A percentile compares a stretch with the other conserved stretches of the same genome.
Evolutionary conservation across 108 stramenopile species (phyloP).

Genomic region (Discostella stelligeroides): DNA sequence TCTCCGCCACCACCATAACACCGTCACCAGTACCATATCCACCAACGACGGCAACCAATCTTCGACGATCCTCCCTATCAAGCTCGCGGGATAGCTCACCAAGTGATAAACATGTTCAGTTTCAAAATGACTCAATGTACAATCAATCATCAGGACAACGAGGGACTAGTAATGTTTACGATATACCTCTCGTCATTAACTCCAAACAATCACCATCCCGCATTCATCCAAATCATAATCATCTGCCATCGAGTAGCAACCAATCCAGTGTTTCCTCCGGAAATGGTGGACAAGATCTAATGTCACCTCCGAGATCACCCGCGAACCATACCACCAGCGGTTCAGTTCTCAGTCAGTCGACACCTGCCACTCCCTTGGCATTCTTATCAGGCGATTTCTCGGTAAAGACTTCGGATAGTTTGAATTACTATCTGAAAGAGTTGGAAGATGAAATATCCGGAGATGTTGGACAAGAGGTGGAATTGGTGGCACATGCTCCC

Average conservation of each 20-base stretch:
- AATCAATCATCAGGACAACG: neutral
- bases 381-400: constrained; percentile 31
- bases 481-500: constrained; percentile 42
- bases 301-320: neutral
- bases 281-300: neutral
- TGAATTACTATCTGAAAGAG: constrained; percentile 29
- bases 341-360: neutral
- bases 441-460: constrained; percentile 48
- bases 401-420: constrained; percentile 27
- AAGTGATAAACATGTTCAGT: constrained; percentile 6
- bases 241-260: too few species aligned
- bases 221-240: too few species aligned
- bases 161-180: neutral
- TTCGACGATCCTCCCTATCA: neutral
- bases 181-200: constrained; percentile 8
- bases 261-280: too few species aligned
- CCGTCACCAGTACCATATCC: neutral
- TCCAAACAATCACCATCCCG: neutral
- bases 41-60: neutral
- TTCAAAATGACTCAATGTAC: neutral
- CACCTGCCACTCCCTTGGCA: constrained; percentile 15
- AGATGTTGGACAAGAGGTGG: constrained; percentile 49
- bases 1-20: neutral
- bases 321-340: neutral
- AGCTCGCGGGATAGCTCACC: constrained; percentile 4